Conservation (phyloP, 2,329 filamentous ascomycete species). For the Colletotrichum eremochloae region DNA sequence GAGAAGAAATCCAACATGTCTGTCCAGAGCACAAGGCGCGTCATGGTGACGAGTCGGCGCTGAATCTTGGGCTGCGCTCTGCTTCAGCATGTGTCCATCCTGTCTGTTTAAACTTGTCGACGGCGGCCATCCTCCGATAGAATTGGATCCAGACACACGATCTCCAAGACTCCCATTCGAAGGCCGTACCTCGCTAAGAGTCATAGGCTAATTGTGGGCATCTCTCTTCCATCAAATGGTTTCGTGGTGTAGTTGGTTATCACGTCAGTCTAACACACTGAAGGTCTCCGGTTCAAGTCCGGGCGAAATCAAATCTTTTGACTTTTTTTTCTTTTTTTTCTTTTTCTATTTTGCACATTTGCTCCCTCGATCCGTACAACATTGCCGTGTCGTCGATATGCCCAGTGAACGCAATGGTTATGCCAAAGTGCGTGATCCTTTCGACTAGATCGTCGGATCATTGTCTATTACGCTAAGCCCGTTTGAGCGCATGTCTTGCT, state of each 20-base stretch:
- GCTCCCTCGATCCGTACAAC: too few species aligned
- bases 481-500: too few species aligned
- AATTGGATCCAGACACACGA: neutral
- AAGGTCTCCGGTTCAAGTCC: conserved; percentile 42
- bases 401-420: too few species aligned
- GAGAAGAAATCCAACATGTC: too few species aligned
- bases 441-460: neutral
- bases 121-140: accelerated
- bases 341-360: neutral
- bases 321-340: neutral
- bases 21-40: too few species aligned
- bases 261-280: conserved; percentile 61
- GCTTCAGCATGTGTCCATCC: too few species aligned
- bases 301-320: conserved; percentile 19
- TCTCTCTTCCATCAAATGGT: neutral
- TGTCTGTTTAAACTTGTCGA: too few species aligned
- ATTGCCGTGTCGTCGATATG: too few species aligned
- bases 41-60: too few species aligned
- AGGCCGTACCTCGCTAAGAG: too few species aligned
- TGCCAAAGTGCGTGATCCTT: neutral
- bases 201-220: accelerated
- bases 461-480: neutral
- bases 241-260: conserved; percentile 60
- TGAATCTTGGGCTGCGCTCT: too few species aligned
- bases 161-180: too few species aligned